Percentiles rank a stretch among this genome's conserved stretches.
These are phyloP conservation scores for Flaveria linearis DNA, from an alignment of 129 eudicot genomes.

Conservation along the genomic window DNA sequence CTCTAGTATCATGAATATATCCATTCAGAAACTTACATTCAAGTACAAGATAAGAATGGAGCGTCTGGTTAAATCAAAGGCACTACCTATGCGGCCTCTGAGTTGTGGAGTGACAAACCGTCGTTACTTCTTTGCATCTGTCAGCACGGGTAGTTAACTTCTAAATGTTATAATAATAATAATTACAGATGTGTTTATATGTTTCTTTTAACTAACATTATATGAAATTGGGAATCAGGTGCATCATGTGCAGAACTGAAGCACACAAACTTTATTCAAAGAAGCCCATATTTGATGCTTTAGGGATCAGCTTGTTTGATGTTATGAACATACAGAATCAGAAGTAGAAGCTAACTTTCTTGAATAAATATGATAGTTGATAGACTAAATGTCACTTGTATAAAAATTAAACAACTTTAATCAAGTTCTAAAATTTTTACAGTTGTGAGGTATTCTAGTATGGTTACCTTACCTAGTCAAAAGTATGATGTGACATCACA, in stretches of 20 bases:
- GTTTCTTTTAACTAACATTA: constrained; percentile 12
- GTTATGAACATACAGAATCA: constrained; percentile 66
- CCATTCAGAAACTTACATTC: constrained; percentile 68
- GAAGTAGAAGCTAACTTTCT: constrained; percentile 51
- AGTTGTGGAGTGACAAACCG: constrained; percentile 66
- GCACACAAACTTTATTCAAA: constrained; percentile 77
- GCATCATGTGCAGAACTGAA: constrained; percentile 92
- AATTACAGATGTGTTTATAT: neutral
- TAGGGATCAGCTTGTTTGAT: constrained; percentile 67
- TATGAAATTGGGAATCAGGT: constrained; percentile 45
- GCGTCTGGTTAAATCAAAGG: constrained; percentile 49
- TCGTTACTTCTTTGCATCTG: constrained; percentile 71
- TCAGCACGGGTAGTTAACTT: constrained; percentile 57
- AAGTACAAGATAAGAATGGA: constrained; percentile 74
- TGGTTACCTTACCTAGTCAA: neutral
- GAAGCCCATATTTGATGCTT: constrained; percentile 78
- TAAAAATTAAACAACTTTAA: neutral
- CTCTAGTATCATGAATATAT: constrained; percentile 54
- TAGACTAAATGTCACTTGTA: neutral
- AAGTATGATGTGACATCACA: neutral
- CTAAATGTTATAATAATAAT: constrained; percentile 22
- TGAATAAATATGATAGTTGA: neutral
- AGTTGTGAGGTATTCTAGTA: neutral
- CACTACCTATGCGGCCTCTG: constrained; percentile 64
- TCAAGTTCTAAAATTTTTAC: neutral